Percentiles rank a stretch among this genome's conserved stretches.
Conservation (phyloP, 805 yeast genomes). For the Cyberlindnera lachancei region DNA sequence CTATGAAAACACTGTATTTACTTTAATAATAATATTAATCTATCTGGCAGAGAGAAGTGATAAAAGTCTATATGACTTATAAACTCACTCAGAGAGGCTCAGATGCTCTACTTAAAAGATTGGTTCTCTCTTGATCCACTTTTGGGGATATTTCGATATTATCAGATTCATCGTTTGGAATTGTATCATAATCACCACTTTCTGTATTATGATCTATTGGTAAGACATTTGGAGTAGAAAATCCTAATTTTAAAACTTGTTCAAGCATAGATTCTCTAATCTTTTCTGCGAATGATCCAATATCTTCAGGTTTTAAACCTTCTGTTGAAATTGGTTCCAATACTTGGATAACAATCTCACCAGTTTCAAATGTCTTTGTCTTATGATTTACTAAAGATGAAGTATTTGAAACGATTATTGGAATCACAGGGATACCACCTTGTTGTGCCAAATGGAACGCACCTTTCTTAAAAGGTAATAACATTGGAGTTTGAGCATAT, state of each 20-base stretch:
- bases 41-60: constrained; percentile 2
- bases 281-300: constrained; percentile 48
- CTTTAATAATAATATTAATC: not conserved
- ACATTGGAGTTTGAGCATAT: constrained; percentile 52
- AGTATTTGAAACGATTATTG: constrained; percentile 82
- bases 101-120: constrained; percentile 18
- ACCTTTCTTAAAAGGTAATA: constrained; percentile 92
- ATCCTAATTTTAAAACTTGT: constrained; percentile 30
- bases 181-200: constrained; percentile 11
- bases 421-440: constrained; percentile 83
- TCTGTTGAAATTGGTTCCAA: constrained; percentile 74
- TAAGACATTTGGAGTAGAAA: constrained; percentile 26
- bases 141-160: constrained; percentile 5
- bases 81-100: constrained; percentile 4
- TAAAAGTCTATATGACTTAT: not conserved
- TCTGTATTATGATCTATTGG: not conserved
- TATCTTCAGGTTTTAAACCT: constrained; percentile 64
- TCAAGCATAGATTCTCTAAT: constrained; percentile 51
- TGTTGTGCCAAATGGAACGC: constrained; percentile 97
- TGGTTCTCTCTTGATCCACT: constrained; percentile 18
- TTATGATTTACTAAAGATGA: constrained; percentile 60
- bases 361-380: constrained; percentile 60
- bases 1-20: not conserved
- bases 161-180: constrained; percentile 16
- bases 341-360: constrained; percentile 71